These are phyloP conservation scores for Fusarium tricinctum DNA, from an alignment of 2,329 filamentous ascomycete genomes.

Conservation along the genomic window DNA sequence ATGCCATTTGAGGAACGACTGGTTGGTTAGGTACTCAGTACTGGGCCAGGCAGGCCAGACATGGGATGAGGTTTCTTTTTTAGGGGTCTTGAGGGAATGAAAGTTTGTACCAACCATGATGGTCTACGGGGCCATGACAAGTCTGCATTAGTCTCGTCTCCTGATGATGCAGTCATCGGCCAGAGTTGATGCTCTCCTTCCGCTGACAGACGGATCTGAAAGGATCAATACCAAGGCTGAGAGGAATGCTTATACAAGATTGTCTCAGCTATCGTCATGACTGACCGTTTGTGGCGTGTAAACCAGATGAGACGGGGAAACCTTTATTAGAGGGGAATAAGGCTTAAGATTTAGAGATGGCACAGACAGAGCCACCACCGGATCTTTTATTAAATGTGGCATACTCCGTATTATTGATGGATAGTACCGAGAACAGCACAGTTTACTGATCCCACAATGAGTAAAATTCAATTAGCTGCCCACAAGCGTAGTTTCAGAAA, in stretches of 20 bases:
- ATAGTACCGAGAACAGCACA: background rate
- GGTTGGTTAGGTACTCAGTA: no score
- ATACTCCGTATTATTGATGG: conserved; percentile 2
- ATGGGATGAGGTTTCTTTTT: conserved; percentile 31
- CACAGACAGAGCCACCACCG: conserved; percentile 27
- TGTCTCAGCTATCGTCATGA: conserved; percentile 19
- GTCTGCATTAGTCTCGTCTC: conserved; percentile 15
- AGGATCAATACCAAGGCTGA: conserved; percentile 3
- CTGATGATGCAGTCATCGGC: conserved; percentile 36
- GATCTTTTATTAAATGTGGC: conserved; percentile 21
- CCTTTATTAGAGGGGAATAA: conserved; percentile 11
- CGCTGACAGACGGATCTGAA: conserved; percentile 14
- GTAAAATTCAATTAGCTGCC: conserved; percentile 26
- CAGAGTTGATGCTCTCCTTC: conserved; percentile 4
- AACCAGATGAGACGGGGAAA: conserved; percentile 30
- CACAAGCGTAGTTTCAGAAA: conserved; percentile 40
- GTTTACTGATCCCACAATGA: conserved; percentile 34
- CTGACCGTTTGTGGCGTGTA: conserved; percentile 38
- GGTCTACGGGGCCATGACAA: conserved; percentile 25
- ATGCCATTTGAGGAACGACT: conserved; percentile 37
- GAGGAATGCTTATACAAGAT: conserved; percentile 35
- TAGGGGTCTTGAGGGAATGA: conserved; percentile 21
- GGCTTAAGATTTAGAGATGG: conserved; percentile 10
- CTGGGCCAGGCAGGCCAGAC: conserved; percentile 27
- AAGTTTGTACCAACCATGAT: conserved; percentile 25